phyloP scores from a whole-genome alignment of 202 grass and related monocot genomes.

The Zizania palustris region DNA sequence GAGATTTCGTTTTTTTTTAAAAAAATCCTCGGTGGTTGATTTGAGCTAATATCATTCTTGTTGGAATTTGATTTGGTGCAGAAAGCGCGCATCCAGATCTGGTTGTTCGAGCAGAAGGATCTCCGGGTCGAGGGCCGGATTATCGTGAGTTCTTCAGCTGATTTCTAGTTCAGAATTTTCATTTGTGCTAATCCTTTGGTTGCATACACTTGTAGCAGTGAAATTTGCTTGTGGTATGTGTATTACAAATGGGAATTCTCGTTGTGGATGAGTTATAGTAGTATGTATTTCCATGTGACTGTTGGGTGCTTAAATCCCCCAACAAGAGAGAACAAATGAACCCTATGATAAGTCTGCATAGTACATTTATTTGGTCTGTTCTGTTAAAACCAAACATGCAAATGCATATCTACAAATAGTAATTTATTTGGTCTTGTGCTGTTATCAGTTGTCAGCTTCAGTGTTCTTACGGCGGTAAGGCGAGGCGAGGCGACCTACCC shows the following conservation, averaged over 20 bases:
- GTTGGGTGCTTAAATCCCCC: background rate
- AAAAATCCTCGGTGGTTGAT: background rate
- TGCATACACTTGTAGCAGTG: background rate
- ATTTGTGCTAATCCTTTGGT: background rate
- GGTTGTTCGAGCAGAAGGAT: slow-evolving; percentile 94
- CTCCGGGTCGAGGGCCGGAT: slow-evolving; percentile 80
- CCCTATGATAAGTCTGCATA: background rate
- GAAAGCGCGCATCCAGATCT: slow-evolving; percentile 93
- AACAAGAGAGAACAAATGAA: background rate
- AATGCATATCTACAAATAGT: background rate
- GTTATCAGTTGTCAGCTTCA: background rate
- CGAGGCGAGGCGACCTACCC: too few relatives aligned
- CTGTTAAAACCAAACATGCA: background rate
- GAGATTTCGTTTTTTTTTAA: background rate
- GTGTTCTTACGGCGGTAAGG: too few relatives aligned
- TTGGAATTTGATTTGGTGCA: slow-evolving; percentile 36
- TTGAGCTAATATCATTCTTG: slow-evolving; percentile 16
- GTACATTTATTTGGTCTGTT: background rate
- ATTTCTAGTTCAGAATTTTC: background rate
- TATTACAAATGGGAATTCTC: background rate
- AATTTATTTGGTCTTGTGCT: background rate
- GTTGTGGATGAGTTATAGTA: background rate
- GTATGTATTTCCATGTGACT: background rate
- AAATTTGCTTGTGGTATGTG: background rate
- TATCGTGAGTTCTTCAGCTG: slow-evolving; percentile 55